phyloP scores from a whole-genome alignment of 1,284 basidiomycete species.

The Cutaneotrichosporon arboriforme region DNA sequence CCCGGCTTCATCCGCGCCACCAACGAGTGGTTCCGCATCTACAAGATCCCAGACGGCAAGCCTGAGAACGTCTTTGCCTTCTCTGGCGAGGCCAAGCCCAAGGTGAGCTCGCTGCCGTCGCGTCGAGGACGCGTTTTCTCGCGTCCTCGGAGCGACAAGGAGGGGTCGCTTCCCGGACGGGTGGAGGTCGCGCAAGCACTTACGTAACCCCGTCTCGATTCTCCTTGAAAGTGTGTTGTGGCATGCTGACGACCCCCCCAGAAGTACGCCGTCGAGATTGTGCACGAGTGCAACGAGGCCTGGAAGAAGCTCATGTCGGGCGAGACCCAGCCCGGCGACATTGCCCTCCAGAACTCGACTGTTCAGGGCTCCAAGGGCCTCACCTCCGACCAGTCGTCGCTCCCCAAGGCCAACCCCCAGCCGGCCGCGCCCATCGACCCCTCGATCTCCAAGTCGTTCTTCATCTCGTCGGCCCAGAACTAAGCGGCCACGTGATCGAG shows the following conservation, averaged over 20 bases:
- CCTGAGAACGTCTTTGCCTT: slow-evolving; percentile 99
- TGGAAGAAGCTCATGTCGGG: slow-evolving; percentile 92
- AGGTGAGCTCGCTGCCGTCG: slow-evolving; percentile 35
- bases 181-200: too few species aligned
- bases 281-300: slow-evolving; percentile 97
- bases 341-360: slow-evolving; percentile 65
- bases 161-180: too few species aligned
- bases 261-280: slow-evolving; percentile 97
- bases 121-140: not conserved
- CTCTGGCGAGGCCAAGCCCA: slow-evolving; percentile 99
- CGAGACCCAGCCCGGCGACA: slow-evolving; percentile 61
- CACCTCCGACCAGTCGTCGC: slow-evolving; percentile 56
- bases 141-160: too few species aligned
- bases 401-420: slow-evolving; percentile 75
- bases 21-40: slow-evolving; percentile 89
- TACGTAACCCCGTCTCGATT: too few species aligned
- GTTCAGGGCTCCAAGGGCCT: slow-evolving; percentile 69
- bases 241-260: not conserved
- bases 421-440: slow-evolving; percentile 81
- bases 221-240: too few species aligned
- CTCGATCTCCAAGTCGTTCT: slow-evolving; percentile 60
- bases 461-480: slow-evolving; percentile 64
- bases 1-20: slow-evolving; percentile 94
- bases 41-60: slow-evolving; percentile 97
- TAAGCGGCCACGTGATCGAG: slow-evolving; percentile 11